Percentiles rank a stretch among this genome's conserved stretches.
Evolutionary conservation across 2,329 filamentous ascomycete genomes (phyloP).

Genomic region (Penicillium sp.): DNA sequence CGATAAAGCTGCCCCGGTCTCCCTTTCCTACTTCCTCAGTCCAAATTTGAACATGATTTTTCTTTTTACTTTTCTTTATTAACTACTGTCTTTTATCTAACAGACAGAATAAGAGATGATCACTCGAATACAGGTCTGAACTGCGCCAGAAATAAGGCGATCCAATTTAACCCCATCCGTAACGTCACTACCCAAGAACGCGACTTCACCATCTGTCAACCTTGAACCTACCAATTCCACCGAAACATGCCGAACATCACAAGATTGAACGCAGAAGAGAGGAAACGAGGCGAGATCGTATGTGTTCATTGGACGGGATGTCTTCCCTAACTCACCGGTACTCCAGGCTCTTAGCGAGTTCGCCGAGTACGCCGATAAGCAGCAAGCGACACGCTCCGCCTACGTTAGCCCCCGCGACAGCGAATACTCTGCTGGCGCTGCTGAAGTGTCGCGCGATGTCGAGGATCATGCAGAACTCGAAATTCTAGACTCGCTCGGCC

Average conservation of each 20-base stretch:
- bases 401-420: constrained; percentile 41
- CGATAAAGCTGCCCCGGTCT: constrained; percentile 29
- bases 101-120: constrained; percentile 36
- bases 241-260: constrained; percentile 35
- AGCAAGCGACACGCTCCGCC: constrained; percentile 59
- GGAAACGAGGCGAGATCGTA: constrained; percentile 82
- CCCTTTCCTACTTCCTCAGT: constrained; percentile 5
- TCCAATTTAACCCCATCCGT: constrained; percentile 20
- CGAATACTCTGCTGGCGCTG: constrained; percentile 35
- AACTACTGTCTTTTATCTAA: neutral
- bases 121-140: constrained; percentile 41
- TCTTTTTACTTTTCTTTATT: too few species aligned
- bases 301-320: constrained; percentile 21
- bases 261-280: constrained; percentile 69
- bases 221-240: constrained; percentile 1
- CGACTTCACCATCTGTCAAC: constrained; percentile 6
- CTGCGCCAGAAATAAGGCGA: constrained; percentile 35
- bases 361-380: constrained; percentile 93
- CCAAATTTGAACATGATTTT: neutral
- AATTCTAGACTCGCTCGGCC: constrained; percentile 72
- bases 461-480: constrained; percentile 85
- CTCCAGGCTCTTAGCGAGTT: constrained; percentile 81
- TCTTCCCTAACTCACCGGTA: constrained; percentile 10
- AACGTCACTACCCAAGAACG: constrained; percentile 20
- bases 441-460: constrained; percentile 31